Evolutionary conservation across 2,329 filamentous ascomycete species (phyloP), one percentile per base, ranked within the genome.

Genomic region (Dryadomyces quercus-mongolicae): DNA sequence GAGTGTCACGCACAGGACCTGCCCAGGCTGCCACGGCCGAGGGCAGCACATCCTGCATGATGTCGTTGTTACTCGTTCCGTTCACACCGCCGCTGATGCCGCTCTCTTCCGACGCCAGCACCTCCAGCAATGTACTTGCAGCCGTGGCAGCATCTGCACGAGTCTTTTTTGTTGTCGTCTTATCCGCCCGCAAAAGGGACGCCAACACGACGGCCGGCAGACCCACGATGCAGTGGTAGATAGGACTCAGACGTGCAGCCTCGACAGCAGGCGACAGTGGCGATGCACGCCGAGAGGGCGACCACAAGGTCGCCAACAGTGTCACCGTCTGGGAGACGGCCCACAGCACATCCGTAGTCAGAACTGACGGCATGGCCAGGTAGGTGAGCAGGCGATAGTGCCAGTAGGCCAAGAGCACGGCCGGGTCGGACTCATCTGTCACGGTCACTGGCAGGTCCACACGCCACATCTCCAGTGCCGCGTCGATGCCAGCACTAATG

Each of bases 331-430:
- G 76, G 56, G 74, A 74, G 25, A 80, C 79, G 6, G 81, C 76
- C 65, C 78, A 81, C 20, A 86, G 68, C 16, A 84, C 72, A 56
- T 85, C 77, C 2, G 72, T 68, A 0, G 79, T 72, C 44, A 77
- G 76, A 1, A 76, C 72, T 12, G 73, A 73, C 1, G 79, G 75
- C 42, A 76, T 78, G 53, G 83, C 71, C 2, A 86, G 73, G 52
- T 82, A 80, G 10, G 80, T 74, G 18, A 88, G 71, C 9, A 88
- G 72, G 57, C 82, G 80, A 59, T 80, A 75, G 64, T 88, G 83
- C 78, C 85, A 86, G 67, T 86, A 88, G 18, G 78, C 78, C 22
- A 88, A 72, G 60, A 85, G 80, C 2, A 88, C 72, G 36, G 84
- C 64, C 3, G 79, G 78, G 50, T 76, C 71, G 3, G 71, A 68